A percentile compares a stretch with the other conserved stretches of the same genome.
Evolutionary conservation across 768 basidiomycete species (phyloP).

Genomic region (Tricholoma sp.): DNA sequence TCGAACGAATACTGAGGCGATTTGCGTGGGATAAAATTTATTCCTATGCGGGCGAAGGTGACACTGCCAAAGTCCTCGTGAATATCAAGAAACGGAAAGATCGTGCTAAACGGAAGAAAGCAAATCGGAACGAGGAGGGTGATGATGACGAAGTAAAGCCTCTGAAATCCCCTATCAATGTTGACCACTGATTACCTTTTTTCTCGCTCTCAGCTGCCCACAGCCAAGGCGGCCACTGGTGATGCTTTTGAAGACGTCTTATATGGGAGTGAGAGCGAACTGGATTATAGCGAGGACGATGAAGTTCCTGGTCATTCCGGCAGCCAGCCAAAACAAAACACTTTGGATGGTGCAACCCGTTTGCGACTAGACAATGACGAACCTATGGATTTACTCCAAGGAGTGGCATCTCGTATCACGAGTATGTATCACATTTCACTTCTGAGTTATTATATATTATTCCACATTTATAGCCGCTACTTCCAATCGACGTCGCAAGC

Average conservation of each 20-base stretch:
- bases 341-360: conserved; percentile 43
- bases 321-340: conserved; percentile 28
- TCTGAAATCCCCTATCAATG: neutral
- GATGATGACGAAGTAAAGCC: conserved; percentile 41
- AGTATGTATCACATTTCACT: conserved; percentile 41
- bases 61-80: conserved; percentile 81
- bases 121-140: conserved; percentile 50
- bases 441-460: conserved; percentile 4
- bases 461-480: conserved; percentile 30
- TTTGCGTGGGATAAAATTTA: conserved; percentile 87
- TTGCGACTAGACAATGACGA: conserved; percentile 86
- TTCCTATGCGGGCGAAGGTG: conserved; percentile 66
- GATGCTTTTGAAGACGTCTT: conserved; percentile 97
- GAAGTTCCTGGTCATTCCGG: conserved; percentile 34
- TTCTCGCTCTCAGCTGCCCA: conserved; percentile 30
- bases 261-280: conserved; percentile 93
- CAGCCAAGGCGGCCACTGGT: conserved; percentile 52
- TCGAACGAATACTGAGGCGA: conserved; percentile 89
- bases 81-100: conserved; percentile 97
- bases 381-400: conserved; percentile 91
- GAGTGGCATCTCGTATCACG: conserved; percentile 64
- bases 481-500: conserved; percentile 57
- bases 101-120: conserved; percentile 84
- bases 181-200: conserved; percentile 2
- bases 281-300: conserved; percentile 60